Evolutionary conservation across 495 filamentous ascomycete species (phyloP).

Genomic region (Usnea hakonensis): DNA sequence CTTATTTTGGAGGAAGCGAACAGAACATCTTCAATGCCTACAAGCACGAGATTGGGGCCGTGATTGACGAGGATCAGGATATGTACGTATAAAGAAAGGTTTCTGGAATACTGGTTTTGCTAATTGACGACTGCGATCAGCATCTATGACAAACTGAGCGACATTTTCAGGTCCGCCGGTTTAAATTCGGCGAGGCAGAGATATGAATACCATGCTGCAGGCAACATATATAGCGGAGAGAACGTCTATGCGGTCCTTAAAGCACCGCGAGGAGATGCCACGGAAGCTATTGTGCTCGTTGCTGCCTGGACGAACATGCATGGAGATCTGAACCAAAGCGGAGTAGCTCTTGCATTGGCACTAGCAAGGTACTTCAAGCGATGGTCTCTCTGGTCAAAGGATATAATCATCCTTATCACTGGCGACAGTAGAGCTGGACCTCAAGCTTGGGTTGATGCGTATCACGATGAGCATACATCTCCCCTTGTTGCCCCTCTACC

Average conservation of each 20-base stretch:
- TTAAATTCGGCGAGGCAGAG: constrained; percentile 80
- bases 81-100: constrained; percentile 41
- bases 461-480: constrained; percentile 77
- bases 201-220: constrained; percentile 69
- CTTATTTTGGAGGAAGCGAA: constrained; percentile 93
- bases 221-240: constrained; percentile 67
- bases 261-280: constrained; percentile 93
- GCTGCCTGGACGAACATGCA: constrained; percentile 83
- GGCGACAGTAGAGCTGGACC: constrained; percentile 83
- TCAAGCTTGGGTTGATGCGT: constrained; percentile 96
- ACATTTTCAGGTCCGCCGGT: constrained; percentile 67
- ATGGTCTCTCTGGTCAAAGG: constrained; percentile 99
- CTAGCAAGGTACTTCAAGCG: constrained; percentile 90
- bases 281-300: constrained; percentile 89
- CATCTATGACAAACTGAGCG: constrained; percentile 60
- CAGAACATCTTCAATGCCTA: constrained; percentile 93
- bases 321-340: constrained; percentile 72
- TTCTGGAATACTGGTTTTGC: constrained; percentile 35
- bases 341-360: constrained; percentile 75
- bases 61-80: constrained; percentile 45
- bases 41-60: constrained; percentile 67
- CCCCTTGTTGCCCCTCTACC: constrained; percentile 65
- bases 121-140: constrained; percentile 28
- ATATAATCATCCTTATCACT: constrained; percentile 87
- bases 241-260: constrained; percentile 95